Conservation (phyloP, 2,329 filamentous ascomycete species). For the Hyphodiscus sp. region DNA sequence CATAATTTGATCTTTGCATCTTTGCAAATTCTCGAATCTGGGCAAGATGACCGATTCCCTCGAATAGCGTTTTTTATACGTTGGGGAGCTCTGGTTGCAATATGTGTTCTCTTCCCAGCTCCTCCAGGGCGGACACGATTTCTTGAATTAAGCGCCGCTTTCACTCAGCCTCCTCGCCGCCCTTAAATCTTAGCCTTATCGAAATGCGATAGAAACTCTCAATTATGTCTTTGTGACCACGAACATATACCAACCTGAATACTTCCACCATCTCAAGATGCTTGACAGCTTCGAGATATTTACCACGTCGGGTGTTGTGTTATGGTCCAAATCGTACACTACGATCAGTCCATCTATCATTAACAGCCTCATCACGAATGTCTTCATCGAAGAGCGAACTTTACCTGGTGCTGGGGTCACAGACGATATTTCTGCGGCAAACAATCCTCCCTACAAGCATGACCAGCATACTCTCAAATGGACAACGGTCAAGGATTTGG, state of each 20-base stretch:
- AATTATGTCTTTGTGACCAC: not conserved
- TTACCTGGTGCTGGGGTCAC: slow-evolving; percentile 50
- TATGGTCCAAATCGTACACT: slow-evolving; percentile 88
- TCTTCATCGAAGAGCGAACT: slow-evolving; percentile 93
- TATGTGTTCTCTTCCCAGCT: not conserved
- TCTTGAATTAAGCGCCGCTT: not conserved
- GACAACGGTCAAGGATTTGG: slow-evolving; percentile 86
- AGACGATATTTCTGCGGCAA: slow-evolving; percentile 53
- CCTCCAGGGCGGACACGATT: not conserved
- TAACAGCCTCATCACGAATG: slow-evolving; percentile 91
- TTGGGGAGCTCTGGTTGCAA: not conserved
- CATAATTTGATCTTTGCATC: slow-evolving; percentile 85
- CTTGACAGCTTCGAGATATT: slow-evolving; percentile 95
- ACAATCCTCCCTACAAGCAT: slow-evolving; percentile 72
- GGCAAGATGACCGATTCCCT: not conserved
- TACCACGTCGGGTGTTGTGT: slow-evolving; percentile 90
- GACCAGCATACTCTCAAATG: slow-evolving; percentile 95
- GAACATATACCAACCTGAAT: not conserved
- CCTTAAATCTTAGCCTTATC: not conserved
- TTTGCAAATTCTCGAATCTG: slow-evolving; percentile 6
- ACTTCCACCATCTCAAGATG: slow-evolving; percentile 47
- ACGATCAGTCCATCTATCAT: slow-evolving; percentile 75
- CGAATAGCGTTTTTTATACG: not conserved
- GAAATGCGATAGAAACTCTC: not conserved
- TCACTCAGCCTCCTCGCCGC: not conserved